These are phyloP conservation scores for Thalia dealbata DNA, from an alignment of 176 grass and related monocot species.

Conservation along the genomic window DNA sequence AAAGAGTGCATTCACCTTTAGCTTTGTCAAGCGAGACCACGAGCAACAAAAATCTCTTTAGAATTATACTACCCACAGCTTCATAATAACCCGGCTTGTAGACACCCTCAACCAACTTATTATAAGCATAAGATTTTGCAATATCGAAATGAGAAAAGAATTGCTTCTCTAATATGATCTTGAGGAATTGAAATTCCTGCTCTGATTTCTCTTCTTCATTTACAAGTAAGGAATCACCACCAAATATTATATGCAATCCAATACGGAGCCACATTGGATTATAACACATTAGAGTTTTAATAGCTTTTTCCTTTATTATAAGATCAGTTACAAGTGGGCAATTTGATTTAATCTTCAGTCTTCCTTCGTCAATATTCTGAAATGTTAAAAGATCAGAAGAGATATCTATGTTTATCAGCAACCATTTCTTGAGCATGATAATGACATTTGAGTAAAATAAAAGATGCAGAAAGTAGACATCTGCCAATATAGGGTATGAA, in stretches of 20 bases:
- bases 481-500: background rate
- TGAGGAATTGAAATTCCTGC: constrained; percentile 43
- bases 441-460: background rate
- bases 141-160: constrained; percentile 35
- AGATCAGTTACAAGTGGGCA: constrained; percentile 54
- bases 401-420: background rate
- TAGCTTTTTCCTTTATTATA: constrained; percentile 44
- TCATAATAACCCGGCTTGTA: constrained; percentile 25
- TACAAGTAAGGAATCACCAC: constrained; percentile 33
- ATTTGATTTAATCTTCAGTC: constrained; percentile 42
- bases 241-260: constrained; percentile 58
- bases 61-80: constrained; percentile 25
- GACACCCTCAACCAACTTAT: constrained; percentile 28
- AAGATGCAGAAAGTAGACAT: background rate
- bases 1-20: constrained; percentile 40
- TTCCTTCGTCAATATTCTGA: constrained; percentile 56
- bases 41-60: constrained; percentile 61
- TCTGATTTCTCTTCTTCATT: constrained; percentile 25
- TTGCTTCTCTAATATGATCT: constrained; percentile 45
- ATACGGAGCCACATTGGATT: constrained; percentile 51
- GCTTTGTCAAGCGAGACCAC: constrained; percentile 43
- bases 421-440: background rate
- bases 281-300: constrained; percentile 42
- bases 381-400: constrained; percentile 6
- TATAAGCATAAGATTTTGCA: constrained; percentile 29